Base-by-base conservation (phyloP, 139 green algal genomes). In the Parachlorella kessleri region DNA sequence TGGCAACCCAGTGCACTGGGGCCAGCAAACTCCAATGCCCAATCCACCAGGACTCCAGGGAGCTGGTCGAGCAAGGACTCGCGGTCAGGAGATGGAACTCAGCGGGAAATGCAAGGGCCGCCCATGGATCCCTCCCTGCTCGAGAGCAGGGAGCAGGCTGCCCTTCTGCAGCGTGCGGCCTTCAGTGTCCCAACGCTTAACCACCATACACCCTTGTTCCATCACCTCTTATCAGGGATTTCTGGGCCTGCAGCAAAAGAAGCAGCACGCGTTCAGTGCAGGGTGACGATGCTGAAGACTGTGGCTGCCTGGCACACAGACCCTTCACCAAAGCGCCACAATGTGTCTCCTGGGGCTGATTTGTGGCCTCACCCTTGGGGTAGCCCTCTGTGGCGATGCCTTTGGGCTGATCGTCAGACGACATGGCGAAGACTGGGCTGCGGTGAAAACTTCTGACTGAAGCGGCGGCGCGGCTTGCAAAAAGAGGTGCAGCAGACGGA, bases 321-420 rank as follows among this genome's bases (percentile, higher is more conserved):
- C n/a, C n/a, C n/a, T n/a, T n/a, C n/a, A n/a, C 63, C 63, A 21
- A 33, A 30, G 28, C 63, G 10, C 66, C 5, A 2, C 33, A 10
- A 0, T 0, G 38, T 3, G 39, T 2, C 63, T 71, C 76, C 65
- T 85, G 80, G 28, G 39, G 32, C 42, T 64, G 68, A 53, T 85
- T 73, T 0, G 38, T 33, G 6, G 81, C 81, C 36, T 85, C 80
- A 37, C 80, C 80, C 76, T 82, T 42, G 26, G 73, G 72, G 7
- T 81, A 9, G 42, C 63, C 75, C 66, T 85, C 39, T 26, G 80
- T 85, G 24, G 80, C 80, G 72, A 85, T 85, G 42, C 80, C 80
- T 59, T 78, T 30, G 8, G 80, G 38, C 70, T 79, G 41, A 24
- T 79, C 66, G 14, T 59, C 48, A 59, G 48, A 59, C 14, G 48